Evolutionary conservation across 2,329 filamentous ascomycete species (phyloP).

Genomic region (Pestalotiopsis fici): DNA sequence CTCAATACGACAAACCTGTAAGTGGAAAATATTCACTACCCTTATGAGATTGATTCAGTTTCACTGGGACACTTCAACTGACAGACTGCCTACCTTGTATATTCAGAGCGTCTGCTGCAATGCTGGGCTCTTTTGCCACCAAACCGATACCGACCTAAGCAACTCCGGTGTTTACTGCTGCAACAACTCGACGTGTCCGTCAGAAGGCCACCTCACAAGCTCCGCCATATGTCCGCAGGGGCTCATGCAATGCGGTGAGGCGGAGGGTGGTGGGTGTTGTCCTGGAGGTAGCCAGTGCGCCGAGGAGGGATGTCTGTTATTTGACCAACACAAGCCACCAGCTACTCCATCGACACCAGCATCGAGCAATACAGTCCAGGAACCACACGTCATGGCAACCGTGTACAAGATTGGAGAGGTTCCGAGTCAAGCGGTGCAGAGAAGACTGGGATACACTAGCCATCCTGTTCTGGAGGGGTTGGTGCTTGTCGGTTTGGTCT

Average conservation of each 20-base stretch:
- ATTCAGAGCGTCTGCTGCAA: slow-evolving; percentile 22
- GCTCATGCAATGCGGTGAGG: slow-evolving; percentile 13
- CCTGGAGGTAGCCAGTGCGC: slow-evolving; percentile 14
- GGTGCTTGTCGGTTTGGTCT: background rate
- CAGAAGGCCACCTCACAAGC: slow-evolving; percentile 3
- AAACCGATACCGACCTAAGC: slow-evolving; percentile 18
- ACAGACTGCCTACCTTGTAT: background rate
- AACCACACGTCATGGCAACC: background rate
- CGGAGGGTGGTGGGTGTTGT: slow-evolving; percentile 22
- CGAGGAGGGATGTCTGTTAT: slow-evolving; percentile 15
- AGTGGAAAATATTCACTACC: background rate
- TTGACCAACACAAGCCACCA: background rate
- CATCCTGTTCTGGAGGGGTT: background rate
- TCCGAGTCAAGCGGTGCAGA: background rate
- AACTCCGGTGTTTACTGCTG: slow-evolving; percentile 23
- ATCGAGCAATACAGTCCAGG: background rate
- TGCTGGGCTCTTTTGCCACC: slow-evolving; percentile 14
- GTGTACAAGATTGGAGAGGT: slow-evolving; percentile 12
- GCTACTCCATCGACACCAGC: background rate
- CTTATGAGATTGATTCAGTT: too few species aligned
- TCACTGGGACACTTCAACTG: background rate
- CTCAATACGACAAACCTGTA: slow-evolving; percentile 15
- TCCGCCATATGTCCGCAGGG: slow-evolving; percentile 13
- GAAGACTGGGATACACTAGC: background rate
- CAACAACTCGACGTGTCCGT: slow-evolving; percentile 1